phyloP scores from a whole-genome alignment of 441 rosid species.

The Populus hybrid region DNA sequence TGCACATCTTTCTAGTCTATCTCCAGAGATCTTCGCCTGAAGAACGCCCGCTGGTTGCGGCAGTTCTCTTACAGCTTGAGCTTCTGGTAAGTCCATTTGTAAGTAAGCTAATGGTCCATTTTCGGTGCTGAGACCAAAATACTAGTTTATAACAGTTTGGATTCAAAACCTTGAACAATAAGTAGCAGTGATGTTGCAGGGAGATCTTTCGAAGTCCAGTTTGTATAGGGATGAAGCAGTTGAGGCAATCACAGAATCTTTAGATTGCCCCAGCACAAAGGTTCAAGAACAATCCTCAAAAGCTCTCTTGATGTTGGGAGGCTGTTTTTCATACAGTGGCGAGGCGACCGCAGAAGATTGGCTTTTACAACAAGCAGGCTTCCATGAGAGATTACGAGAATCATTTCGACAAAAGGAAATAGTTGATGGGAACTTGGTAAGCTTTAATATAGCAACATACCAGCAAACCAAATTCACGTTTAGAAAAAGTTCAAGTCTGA shows the following conservation, averaged over 20 bases:
- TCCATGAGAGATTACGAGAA: constrained; percentile 20
- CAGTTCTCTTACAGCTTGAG: constrained; percentile 54
- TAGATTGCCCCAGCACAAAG: constrained; percentile 34
- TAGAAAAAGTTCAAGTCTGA: neutral
- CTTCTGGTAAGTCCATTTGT: constrained; percentile 45
- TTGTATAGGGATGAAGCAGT: constrained; percentile 64
- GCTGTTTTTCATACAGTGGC: constrained; percentile 31
- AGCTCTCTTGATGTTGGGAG: constrained; percentile 54
- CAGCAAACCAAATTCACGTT: neutral
- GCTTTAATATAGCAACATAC: neutral
- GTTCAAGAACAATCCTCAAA: constrained; percentile 53
- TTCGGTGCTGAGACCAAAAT: neutral
- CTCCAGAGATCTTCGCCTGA: constrained; percentile 44
- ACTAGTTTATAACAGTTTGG: neutral
- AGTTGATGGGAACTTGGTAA: constrained; percentile 30
- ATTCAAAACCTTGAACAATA: constrained; percentile 11
- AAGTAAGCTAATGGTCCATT: neutral
- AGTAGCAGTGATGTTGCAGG: constrained; percentile 46
- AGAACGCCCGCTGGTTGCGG: constrained; percentile 53
- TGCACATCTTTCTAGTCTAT: constrained; percentile 48
- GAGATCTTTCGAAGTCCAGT: constrained; percentile 46
- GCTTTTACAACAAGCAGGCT: constrained; percentile 40
- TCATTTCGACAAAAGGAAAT: constrained; percentile 17
- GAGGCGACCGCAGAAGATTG: constrained; percentile 36
- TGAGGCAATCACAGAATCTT: constrained; percentile 38